Conservation (phyloP, 148 eudicot genomes). For the Persicaria tinctoria region DNA sequence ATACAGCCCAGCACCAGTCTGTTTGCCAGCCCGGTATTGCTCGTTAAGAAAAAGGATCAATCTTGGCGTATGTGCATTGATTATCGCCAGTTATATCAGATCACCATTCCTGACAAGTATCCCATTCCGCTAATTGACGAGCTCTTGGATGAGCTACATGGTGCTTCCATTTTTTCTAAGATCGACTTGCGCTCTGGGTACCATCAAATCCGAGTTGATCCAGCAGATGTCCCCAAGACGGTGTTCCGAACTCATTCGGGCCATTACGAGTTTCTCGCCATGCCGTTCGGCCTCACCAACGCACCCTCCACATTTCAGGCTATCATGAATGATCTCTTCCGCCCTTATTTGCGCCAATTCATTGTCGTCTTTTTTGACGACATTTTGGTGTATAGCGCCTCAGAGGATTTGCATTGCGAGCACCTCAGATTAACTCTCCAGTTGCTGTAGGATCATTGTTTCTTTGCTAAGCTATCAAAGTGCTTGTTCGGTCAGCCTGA, state of each 20-base stretch:
- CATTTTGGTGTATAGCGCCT: neutral
- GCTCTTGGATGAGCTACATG: conserved; percentile 1
- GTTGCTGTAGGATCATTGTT: neutral
- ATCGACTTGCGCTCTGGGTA: conserved; percentile 4
- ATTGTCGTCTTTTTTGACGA: neutral
- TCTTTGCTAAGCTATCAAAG: neutral
- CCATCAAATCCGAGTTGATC: conserved; percentile 9
- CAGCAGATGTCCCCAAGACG: neutral
- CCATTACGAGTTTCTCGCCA: neutral
- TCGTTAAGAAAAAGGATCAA: neutral
- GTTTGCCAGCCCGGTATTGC: neutral
- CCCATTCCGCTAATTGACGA: neutral
- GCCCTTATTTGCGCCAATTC: neutral
- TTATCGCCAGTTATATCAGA: neutral
- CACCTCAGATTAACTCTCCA: neutral
- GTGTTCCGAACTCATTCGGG: neutral
- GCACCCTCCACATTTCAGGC: neutral
- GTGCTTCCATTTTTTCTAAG: neutral
- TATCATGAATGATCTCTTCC: neutral
- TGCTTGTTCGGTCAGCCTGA: neutral
- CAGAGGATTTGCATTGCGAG: neutral
- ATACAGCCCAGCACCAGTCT: neutral
- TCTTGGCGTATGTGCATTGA: neutral
- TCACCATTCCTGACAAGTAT: conserved; percentile 5
- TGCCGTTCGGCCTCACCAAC: conserved; percentile 9